Evolutionary conservation across 176 grass and related monocot species (phyloP), one percentile per base, ranked within the genome.

Genomic region (Aegilops bicornis): DNA sequence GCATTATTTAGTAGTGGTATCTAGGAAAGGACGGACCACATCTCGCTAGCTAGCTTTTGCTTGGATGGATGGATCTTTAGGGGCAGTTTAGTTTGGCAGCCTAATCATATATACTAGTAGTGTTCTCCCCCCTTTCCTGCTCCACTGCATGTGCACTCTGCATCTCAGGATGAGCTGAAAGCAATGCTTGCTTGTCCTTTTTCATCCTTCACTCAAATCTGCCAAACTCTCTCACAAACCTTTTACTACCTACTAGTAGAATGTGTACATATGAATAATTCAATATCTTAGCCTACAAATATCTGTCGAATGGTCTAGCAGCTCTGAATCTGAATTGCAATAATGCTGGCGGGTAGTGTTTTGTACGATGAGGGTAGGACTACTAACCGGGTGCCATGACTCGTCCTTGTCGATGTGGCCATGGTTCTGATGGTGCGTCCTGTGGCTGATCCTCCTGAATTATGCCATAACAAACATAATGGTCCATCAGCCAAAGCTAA

Each of bases 371-470:
- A 11, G 5, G 9, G 42, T 20, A 45, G 43, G 43, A 39, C 7
- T 40, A 88, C 90, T 84, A 10, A 98, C 96, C 84, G 96, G 96
- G 42, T 95, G 88, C 96, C 96, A 98, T 69, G 96, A 95, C 48
- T 98, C 96, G 50, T 98, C 96, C 35, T 48, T 98, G 54, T 98
- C 86, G 70, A 94, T 81, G 62, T 98, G 93, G 17, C 96, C 96
- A 60, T 98, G 96, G 74, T 93, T 94, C 85, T 93, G 90, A 80
- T 98, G 96, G 88, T 98, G 96, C 4, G 90, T 98, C 32, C 93
- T 98, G 78, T 98, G 96, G 86, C 96, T 98, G 24, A 98, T 98
- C 73, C 93, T 95, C 96, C 95, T 98, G 87, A 87, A 78, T 22
- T 19, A 69, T 17, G 23, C 71, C n/a, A 47, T 74, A 74, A 45